Conservation (phyloP, 345 rosid genomes). For the Pugionium dolabratum region DNA sequence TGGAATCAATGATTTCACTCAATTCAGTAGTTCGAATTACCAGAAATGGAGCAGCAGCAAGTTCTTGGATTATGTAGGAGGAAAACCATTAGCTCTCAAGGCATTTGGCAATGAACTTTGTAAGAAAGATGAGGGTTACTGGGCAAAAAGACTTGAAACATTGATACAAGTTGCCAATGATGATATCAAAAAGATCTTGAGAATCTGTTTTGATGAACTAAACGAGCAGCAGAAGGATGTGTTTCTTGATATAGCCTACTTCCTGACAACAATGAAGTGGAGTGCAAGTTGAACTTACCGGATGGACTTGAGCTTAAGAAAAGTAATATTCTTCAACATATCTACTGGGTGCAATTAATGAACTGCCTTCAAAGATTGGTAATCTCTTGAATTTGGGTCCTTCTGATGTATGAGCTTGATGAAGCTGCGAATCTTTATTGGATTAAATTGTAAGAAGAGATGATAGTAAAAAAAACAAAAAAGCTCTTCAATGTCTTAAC, state of each 20-base stretch:
- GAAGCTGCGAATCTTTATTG: background rate
- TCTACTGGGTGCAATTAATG: conserved; percentile 30
- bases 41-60: background rate
- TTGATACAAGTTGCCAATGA: background rate
- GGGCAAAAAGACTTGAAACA: conserved; percentile 31
- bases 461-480: too few relatives aligned
- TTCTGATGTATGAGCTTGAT: conserved; percentile 20
- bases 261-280: background rate
- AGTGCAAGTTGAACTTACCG: conserved; percentile 1
- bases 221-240: conserved; percentile 16
- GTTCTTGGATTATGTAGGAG: conserved; percentile 32
- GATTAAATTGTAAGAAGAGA: too few relatives aligned
- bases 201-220: conserved; percentile 32
- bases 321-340: conserved; percentile 5
- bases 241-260: conserved; percentile 45
- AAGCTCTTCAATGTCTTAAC: background rate
- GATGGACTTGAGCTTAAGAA: conserved; percentile 20
- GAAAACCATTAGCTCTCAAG: conserved; percentile 45
- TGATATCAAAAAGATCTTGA: conserved; percentile 9
- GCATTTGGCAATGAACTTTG: conserved; percentile 29
- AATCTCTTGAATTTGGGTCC: too few relatives aligned
- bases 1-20: too few relatives aligned
- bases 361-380: conserved; percentile 28
- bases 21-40: too few relatives aligned
- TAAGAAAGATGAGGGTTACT: background rate